Conservation (phyloP, 2,329 filamentous ascomycete species). For the Orbilia quercus region DNA sequence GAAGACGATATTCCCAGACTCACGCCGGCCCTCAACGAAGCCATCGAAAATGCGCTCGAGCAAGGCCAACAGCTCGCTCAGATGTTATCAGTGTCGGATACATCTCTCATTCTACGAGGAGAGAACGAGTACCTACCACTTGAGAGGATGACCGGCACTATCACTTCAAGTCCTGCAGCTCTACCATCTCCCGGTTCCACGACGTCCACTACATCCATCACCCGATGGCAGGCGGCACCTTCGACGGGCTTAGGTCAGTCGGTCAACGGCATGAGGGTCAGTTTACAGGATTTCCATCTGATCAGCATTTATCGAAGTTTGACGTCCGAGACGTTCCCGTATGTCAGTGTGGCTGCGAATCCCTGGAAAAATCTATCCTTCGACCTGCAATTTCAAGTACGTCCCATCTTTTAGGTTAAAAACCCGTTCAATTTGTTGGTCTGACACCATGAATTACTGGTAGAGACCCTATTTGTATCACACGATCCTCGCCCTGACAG, state of each 20-base stretch:
- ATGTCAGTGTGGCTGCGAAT: slow-evolving; percentile 20
- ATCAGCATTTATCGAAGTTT: slow-evolving; percentile 33
- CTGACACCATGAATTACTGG: neutral
- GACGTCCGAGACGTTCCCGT: slow-evolving; percentile 41
- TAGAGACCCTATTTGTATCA: slow-evolving; percentile 48
- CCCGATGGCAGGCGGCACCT: slow-evolving; percentile 38
- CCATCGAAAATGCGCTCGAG: slow-evolving; percentile 26
- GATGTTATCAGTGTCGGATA: slow-evolving; percentile 24
- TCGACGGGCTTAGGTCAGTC: slow-evolving; percentile 31
- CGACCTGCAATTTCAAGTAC: slow-evolving; percentile 42
- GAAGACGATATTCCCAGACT: neutral
- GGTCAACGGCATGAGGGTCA: slow-evolving; percentile 11
- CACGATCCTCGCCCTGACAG: slow-evolving; percentile 28
- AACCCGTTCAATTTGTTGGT: too few relatives aligned
- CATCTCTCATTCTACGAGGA: slow-evolving; percentile 4
- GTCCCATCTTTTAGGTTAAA: neutral
- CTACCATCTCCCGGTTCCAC: neutral
- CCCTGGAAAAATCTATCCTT: slow-evolving; percentile 46
- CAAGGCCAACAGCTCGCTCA: slow-evolving; percentile 29
- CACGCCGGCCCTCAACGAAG: neutral
- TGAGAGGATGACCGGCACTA: neutral
- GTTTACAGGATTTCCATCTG: slow-evolving; percentile 39
- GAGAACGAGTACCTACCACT: slow-evolving; percentile 35
- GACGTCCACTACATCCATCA: slow-evolving; percentile 6
- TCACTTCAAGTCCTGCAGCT: neutral